phyloP scores from a whole-genome alignment of 257 asterid genomes.

The Linaria vulgaris region DNA sequence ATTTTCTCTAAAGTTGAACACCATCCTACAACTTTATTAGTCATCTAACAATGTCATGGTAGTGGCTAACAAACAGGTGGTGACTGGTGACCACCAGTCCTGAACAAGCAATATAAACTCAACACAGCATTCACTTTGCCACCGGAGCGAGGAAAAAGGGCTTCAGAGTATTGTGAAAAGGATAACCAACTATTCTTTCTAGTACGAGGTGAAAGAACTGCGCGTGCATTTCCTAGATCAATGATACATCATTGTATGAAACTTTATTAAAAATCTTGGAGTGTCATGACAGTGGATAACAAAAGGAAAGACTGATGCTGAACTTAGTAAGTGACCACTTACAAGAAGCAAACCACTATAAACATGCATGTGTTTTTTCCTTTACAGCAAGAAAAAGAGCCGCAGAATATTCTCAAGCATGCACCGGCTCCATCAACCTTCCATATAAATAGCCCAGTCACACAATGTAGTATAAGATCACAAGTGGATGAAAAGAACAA shows the following conservation, averaged over 20 bases:
- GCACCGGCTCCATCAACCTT: not conserved
- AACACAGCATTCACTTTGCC: not conserved
- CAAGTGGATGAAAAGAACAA: not conserved
- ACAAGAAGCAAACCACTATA: not conserved
- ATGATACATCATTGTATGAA: not conserved
- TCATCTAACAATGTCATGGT: constrained; percentile 8
- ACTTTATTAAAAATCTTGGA: not conserved
- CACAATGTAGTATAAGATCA: not conserved
- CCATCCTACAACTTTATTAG: not conserved
- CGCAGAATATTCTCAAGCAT: not conserved
- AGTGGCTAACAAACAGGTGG: constrained; percentile 1
- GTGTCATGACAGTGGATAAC: not conserved
- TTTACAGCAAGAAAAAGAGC: not conserved
- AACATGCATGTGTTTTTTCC: not conserved
- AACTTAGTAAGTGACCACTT: not conserved
- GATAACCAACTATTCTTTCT: not conserved
- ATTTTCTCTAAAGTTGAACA: not conserved
- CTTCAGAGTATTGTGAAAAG: not conserved
- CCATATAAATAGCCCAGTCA: not conserved
- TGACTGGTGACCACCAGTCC: not conserved
- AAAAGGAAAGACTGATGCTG: not conserved
- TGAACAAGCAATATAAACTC: not conserved
- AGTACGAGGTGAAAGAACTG: not conserved
- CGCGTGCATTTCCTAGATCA: not conserved
- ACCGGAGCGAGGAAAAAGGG: not conserved